Evolutionary conservation across 495 filamentous ascomycete species (phyloP), one percentile per base, ranked within the genome.

Genomic region (Astrothelium subdiscretum): DNA sequence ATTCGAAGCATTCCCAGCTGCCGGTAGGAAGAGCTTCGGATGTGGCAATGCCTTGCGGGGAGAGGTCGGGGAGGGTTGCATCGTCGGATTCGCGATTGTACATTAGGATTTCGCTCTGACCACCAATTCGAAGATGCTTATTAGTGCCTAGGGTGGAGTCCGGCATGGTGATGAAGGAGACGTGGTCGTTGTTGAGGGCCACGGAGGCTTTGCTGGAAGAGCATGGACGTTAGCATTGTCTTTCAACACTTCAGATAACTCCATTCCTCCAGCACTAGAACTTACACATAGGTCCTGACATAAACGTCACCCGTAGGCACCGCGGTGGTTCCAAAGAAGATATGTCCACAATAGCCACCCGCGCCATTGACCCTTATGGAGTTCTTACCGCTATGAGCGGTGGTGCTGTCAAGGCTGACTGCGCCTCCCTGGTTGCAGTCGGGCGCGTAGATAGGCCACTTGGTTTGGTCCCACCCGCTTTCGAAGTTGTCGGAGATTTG

Each of bases 61-160:
- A 82, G 40, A 83, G 77, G 60, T 83, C 79, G 2, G 81, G 81
- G 3, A 84, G 79, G 3, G 81, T 84, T n/a, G 80, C 80, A 61
- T 84, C 81, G 70, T 84, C 81, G 22, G 75, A 76, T 62, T 84
- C 81, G 69, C 80, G 80, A 74, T 84, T 84, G 75, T 77, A 84
- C 78, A 82, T 82, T 5, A 84, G 67, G 63, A 84, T 82, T 60
- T 77, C 72, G 75, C 67, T 75, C 68, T 84, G 81, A 29, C 81
- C 81, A 60, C 79, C 79, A 63, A 84, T 81, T 62, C 81, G 80
- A 26, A 84, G 80, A 67, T 83, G 78, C 73, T 83, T 81, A 27
- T 79, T 77, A 52, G 63, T 66, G 63, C 75, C 80, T 62, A 80
- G 80, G 43, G 78, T 72, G 5, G 76, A 75, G 72, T 84, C 81